These are phyloP conservation scores for Leccinum griseonigrum DNA, from an alignment of 1,284 basidiomycete species.

Conservation along the genomic window DNA sequence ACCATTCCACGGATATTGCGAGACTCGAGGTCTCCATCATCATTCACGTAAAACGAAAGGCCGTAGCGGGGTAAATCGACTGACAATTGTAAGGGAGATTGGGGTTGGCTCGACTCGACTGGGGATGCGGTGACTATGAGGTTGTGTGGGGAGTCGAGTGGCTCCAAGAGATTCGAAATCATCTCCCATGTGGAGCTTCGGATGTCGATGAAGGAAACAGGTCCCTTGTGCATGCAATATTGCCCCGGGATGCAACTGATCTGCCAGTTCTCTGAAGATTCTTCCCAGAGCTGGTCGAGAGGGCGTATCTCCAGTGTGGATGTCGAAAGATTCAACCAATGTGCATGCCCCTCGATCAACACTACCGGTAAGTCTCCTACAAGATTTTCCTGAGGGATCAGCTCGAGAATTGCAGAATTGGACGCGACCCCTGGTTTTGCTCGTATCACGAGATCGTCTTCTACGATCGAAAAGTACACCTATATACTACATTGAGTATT, in stretches of 20 bases:
- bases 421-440: slow-evolving; percentile 12
- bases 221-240: not conserved
- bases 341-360: slow-evolving; percentile 34
- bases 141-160: slow-evolving; percentile 33
- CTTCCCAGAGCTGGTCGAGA: slow-evolving; percentile 22
- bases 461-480: slow-evolving; percentile 28
- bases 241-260: slow-evolving; percentile 1
- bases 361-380: slow-evolving; percentile 37
- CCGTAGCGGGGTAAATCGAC: slow-evolving; percentile 41
- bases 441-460: slow-evolving; percentile 31
- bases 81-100: slow-evolving; percentile 20
- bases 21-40: slow-evolving; percentile 29
- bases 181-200: slow-evolving; percentile 19
- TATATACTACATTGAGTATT: not conserved
- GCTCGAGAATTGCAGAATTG: slow-evolving; percentile 24
- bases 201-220: not conserved
- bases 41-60: slow-evolving; percentile 36
- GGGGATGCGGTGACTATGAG: slow-evolving; percentile 24
- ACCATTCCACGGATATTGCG: not conserved
- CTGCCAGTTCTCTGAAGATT: slow-evolving; percentile 20
- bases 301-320: slow-evolving; percentile 40
- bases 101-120: slow-evolving; percentile 7
- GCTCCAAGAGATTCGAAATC: slow-evolving; percentile 29
- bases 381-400: slow-evolving; percentile 38
- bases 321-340: slow-evolving; percentile 39